phyloP scores from a whole-genome alignment of 352 stramenopile genomes.

The Salisapilia sapeloensis region DNA sequence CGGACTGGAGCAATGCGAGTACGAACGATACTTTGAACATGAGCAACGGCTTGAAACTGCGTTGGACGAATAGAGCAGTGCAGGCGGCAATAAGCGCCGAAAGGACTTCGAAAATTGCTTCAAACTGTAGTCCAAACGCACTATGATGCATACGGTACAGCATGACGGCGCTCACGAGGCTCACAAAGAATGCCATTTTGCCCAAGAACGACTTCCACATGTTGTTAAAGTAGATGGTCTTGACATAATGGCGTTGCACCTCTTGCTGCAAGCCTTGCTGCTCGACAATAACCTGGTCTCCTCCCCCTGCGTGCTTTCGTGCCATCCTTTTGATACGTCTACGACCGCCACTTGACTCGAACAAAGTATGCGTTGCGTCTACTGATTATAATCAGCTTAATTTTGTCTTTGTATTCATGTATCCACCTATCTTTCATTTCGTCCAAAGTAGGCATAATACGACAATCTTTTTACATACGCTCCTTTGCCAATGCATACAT shows the following conservation, averaged over 20 bases:
- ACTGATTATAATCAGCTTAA: too few relatives aligned
- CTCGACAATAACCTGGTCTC: too few relatives aligned
- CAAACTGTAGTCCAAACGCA: slow-evolving; percentile 25
- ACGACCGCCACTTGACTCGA: too few relatives aligned
- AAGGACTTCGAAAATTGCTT: slow-evolving; percentile 35
- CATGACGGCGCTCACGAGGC: slow-evolving; percentile 41
- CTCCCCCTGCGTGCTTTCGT: too few relatives aligned
- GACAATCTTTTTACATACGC: too few relatives aligned
- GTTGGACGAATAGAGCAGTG: slow-evolving; percentile 47
- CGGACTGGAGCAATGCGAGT: slow-evolving; percentile 48
- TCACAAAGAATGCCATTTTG: slow-evolving; percentile 55
- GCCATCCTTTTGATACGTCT: too few relatives aligned
- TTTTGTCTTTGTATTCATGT: too few relatives aligned
- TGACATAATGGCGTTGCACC: slow-evolving; percentile 60
- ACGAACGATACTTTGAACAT: slow-evolving; percentile 65
- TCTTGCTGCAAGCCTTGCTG: slow-evolving; percentile 38
- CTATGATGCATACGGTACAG: slow-evolving; percentile 38
- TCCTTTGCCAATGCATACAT: too few relatives aligned
- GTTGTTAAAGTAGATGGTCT: slow-evolving; percentile 78
- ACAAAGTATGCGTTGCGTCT: too few relatives aligned
- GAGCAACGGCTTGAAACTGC: slow-evolving; percentile 36
- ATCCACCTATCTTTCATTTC: too few relatives aligned
- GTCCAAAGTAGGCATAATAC: too few relatives aligned
- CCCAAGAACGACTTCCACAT: slow-evolving; percentile 67
- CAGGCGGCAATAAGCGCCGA: slow-evolving; percentile 31